Conservation (phyloP, 495 filamentous ascomycete species). For the Daldinia concentrica region DNA sequence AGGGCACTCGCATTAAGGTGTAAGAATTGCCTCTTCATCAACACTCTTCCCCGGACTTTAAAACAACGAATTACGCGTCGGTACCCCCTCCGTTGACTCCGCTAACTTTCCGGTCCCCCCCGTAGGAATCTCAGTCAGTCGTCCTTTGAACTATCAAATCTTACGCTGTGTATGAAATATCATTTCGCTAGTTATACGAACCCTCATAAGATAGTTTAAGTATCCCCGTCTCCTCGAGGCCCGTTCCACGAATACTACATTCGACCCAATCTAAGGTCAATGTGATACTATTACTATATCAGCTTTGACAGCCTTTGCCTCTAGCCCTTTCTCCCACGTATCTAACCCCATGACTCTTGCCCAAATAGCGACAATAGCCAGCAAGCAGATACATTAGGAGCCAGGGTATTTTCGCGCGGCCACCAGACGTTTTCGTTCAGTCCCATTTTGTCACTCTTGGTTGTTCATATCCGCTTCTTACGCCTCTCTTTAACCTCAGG, state of each 20-base stretch:
- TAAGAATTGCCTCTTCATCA: constrained; percentile 3
- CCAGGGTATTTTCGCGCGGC: not conserved
- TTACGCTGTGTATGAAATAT: not conserved
- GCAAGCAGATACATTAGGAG: not conserved
- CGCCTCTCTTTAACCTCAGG: not conserved
- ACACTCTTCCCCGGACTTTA: not conserved
- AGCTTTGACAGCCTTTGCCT: not conserved
- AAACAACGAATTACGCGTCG: constrained; percentile 27
- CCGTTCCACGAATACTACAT: not conserved
- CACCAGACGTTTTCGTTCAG: not conserved
- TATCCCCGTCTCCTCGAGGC: not conserved
- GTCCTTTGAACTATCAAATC: not conserved
- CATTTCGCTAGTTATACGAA: not conserved
- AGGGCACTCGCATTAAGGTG: constrained; percentile 33
- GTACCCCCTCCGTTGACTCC: not conserved
- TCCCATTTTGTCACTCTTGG: not conserved
- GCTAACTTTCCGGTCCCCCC: constrained; percentile 10
- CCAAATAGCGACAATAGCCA: not conserved
- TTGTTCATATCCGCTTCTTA: not conserved
- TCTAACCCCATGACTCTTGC: not conserved
- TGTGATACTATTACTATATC: not conserved
- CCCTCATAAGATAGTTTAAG: not conserved
- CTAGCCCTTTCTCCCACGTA: not conserved
- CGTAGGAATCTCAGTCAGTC: not conserved
- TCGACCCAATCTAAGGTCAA: not conserved